Percentiles rank a stretch among this genome's conserved stretches.
Conservation (phyloP, 805 yeast species). For the Saturnispora hagleri region DNA sequence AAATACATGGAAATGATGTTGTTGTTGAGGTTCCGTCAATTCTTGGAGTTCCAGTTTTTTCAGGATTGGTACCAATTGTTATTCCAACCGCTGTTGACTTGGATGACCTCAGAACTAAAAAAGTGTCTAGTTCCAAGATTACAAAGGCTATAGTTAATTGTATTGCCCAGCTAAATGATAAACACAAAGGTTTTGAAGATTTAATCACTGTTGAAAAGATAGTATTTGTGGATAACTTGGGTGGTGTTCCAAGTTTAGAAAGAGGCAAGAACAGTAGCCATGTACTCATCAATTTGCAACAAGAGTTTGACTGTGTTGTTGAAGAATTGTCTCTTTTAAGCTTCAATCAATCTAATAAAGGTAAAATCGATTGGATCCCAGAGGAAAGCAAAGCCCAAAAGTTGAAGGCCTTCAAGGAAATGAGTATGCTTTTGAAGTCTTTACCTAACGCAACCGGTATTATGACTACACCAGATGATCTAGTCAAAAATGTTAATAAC, state of each 20-base stretch:
- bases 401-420: conserved; percentile 54
- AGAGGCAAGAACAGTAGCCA: conserved; percentile 67
- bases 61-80: conserved; percentile 48
- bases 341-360: conserved; percentile 6
- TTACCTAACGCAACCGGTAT: conserved; percentile 61
- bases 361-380: conserved; percentile 2
- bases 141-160: conserved; percentile 32
- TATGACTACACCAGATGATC: conserved; percentile 65
- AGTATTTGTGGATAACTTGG: conserved; percentile 67
- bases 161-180: conserved; percentile 22
- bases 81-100: conserved; percentile 46
- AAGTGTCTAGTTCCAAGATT: conserved; percentile 32
- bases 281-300: conserved; percentile 75
- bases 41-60: conserved; percentile 33
- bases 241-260: conserved; percentile 88
- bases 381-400: conserved; percentile 13
- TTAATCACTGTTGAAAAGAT: conserved; percentile 67
- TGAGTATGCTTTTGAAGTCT: conserved; percentile 45
- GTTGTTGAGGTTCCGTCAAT: conserved; percentile 28
- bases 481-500: conserved; percentile 47
- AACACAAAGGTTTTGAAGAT: conserved; percentile 19
- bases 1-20: conserved; percentile 17
- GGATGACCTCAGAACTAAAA: conserved; percentile 21
- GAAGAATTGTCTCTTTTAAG: conserved; percentile 39
- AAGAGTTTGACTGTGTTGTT: conserved; percentile 61